Conservation (phyloP, 768 basidiomycete species). For the Leccinum fibrillosum region DNA sequence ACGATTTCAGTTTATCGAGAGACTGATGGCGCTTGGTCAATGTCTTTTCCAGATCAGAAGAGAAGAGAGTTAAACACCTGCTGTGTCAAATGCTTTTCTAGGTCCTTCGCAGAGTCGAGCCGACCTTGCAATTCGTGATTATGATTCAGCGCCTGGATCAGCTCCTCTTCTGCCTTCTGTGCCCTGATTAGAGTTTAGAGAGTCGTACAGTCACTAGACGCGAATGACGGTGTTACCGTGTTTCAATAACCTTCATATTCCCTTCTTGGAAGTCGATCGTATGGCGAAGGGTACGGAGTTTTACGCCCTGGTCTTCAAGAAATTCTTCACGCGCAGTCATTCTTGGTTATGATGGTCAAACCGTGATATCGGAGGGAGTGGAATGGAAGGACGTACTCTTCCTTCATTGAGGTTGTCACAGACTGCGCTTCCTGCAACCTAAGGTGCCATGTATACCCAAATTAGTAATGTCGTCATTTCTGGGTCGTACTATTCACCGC, state of each 20-base stretch:
- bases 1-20: constrained; percentile 18
- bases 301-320: constrained; percentile 22
- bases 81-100: constrained; percentile 26
- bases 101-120: constrained; percentile 20
- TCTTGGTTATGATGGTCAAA: constrained; percentile 17
- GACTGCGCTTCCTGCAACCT: constrained; percentile 29
- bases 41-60: constrained; percentile 14
- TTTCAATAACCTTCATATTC: constrained; percentile 23
- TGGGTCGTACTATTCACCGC: constrained; percentile 12
- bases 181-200: constrained; percentile 17
- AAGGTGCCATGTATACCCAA: neutral
- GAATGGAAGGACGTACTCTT: constrained; percentile 30
- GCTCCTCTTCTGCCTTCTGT: constrained; percentile 19
- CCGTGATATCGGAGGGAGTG: constrained; percentile 6
- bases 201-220: neutral
- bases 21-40: constrained; percentile 19
- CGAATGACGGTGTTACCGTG: constrained; percentile 17
- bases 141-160: constrained; percentile 15
- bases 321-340: constrained; percentile 22
- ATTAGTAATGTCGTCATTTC: constrained; percentile 10
- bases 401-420: constrained; percentile 26
- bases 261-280: constrained; percentile 31
- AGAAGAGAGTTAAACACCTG: constrained; percentile 14
- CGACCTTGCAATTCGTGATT: constrained; percentile 29
- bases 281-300: constrained; percentile 29